Conservation (phyloP, 345 rosid species). For the Draba incana region DNA sequence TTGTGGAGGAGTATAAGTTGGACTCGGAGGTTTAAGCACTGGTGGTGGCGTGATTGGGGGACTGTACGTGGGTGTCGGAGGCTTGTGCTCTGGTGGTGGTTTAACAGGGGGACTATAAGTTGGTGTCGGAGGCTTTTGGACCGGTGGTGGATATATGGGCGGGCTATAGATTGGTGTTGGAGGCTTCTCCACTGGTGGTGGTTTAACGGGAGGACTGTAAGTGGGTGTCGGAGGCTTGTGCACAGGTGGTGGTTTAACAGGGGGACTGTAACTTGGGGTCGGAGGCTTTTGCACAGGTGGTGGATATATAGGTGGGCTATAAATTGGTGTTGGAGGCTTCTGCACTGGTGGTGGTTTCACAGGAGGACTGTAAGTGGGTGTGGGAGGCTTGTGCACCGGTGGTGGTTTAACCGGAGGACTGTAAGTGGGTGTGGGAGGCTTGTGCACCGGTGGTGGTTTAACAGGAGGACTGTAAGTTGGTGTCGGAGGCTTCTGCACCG, state of each 20-base stretch:
- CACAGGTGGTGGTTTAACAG: no score
- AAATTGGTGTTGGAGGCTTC: no score
- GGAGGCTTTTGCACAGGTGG: no score
- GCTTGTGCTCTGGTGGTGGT: not conserved
- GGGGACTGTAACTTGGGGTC: no score
- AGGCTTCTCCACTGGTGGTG: no score
- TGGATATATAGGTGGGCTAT: no score
- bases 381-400: not conserved
- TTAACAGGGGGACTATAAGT: not conserved
- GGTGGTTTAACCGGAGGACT: not conserved
- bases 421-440: constrained; percentile 7
- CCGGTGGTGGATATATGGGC: not conserved
- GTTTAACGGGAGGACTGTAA: no score
- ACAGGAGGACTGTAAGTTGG: constrained; percentile 7
- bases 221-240: no score
- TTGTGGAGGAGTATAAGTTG: constrained; percentile 25
- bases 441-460: not conserved
- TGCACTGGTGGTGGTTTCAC: no score
- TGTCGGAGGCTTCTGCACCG: not conserved
- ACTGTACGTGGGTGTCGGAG: constrained; percentile 6
- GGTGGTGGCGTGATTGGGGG: not conserved
- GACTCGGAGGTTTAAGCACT: no score
- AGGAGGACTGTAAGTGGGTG: no score
- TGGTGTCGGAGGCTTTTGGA: not conserved
- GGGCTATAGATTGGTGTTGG: constrained; percentile 3